phyloP scores from a whole-genome alignment of 768 basidiomycete species.

The Rhodocollybia butyracea region DNA sequence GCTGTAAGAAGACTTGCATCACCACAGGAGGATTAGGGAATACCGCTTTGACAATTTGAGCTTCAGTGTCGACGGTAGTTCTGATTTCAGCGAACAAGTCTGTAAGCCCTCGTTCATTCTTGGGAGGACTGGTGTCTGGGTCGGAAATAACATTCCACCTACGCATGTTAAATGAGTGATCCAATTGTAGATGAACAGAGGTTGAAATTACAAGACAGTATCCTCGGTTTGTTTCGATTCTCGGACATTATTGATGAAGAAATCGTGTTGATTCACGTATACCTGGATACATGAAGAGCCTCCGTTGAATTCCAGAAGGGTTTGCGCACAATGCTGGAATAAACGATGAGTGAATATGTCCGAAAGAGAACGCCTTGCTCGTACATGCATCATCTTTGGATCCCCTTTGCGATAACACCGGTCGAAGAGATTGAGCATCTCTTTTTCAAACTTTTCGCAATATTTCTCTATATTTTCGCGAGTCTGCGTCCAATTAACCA shows the following conservation, averaged over 20 bases:
- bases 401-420: conserved; percentile 94
- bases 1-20: conserved; percentile 96
- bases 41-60: conserved; percentile 97
- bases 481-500: conserved; percentile 46
- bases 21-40: conserved; percentile 96
- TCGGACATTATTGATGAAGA: conserved; percentile 93
- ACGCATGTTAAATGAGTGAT: conserved; percentile 7
- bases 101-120: conserved; percentile 71
- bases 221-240: conserved; percentile 56
- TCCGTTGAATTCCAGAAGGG: conserved; percentile 95
- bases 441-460: conserved; percentile 98
- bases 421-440: conserved; percentile 95
- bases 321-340: conserved; percentile 95
- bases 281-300: conserved; percentile 96
- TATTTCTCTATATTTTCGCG: conserved; percentile 93
- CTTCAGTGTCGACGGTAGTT: conserved; percentile 89
- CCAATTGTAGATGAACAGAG: conserved; percentile 15
- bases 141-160: conserved; percentile 86
- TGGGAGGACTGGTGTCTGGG: conserved; percentile 75
- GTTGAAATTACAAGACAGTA: conserved; percentile 43
- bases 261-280: conserved; percentile 99
- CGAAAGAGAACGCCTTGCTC: conserved; percentile 16
- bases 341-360: conserved; percentile 1
- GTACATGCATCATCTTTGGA: conserved; percentile 98
- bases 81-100: conserved; percentile 87